Conservation (phyloP, 345 rosid genomes). For the Citrus maxima region DNA sequence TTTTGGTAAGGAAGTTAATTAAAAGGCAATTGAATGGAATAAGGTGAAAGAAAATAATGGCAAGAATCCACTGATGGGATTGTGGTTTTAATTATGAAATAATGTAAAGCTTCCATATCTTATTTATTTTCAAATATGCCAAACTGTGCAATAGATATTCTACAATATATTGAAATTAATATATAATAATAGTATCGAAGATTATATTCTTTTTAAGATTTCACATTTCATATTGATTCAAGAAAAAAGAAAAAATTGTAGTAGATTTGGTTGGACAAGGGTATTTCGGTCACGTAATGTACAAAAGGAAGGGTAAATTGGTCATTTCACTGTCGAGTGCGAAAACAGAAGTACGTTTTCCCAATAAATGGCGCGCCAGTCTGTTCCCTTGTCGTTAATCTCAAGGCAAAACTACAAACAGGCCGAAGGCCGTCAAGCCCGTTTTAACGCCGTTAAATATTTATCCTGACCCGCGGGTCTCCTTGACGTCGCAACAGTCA, state of each 20-base stretch:
- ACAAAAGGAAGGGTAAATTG: too few relatives aligned
- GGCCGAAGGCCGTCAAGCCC: neutral
- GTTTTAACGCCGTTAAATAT: neutral
- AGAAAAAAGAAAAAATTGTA: neutral
- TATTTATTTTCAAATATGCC: too few relatives aligned
- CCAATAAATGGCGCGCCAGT: neutral
- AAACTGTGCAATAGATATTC: too few relatives aligned
- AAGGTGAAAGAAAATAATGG: neutral
- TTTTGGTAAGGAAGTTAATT: neutral
- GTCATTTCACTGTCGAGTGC: neutral
- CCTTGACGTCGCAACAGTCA: neutral
- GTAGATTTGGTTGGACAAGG: neutral
- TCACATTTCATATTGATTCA: neutral
- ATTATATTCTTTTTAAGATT: neutral
- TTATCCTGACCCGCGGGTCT: neutral
- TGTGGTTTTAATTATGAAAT: neutral
- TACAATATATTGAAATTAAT: too few relatives aligned
- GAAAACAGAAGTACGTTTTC: constrained; percentile 5
- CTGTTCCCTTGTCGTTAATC: neutral
- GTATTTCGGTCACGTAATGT: neutral
- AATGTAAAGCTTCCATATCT: neutral
- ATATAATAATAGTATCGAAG: neutral
- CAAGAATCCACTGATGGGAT: neutral
- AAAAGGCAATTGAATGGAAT: neutral
- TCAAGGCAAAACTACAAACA: neutral